These are phyloP conservation scores for Cutaneotrichosporon curvatum DNA, from an alignment of 1,284 basidiomycete genomes.

Conservation along the genomic window DNA sequence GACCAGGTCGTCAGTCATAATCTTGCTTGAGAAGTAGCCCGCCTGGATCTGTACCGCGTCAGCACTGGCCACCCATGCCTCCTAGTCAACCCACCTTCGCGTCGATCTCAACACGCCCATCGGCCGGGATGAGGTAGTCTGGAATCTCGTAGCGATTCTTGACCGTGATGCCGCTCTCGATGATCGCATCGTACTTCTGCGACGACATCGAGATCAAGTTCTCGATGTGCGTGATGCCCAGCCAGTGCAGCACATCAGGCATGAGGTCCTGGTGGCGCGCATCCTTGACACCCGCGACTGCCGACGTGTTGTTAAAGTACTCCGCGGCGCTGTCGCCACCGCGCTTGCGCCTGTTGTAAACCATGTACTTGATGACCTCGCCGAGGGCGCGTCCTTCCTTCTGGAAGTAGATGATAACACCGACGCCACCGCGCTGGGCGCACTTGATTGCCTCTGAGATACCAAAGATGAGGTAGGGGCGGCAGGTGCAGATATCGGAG, in stretches of 20 bases:
- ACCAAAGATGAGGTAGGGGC: slow-evolving; percentile 85
- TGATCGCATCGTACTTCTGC: slow-evolving; percentile 91
- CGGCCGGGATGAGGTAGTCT: slow-evolving; percentile 77
- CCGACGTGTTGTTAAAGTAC: slow-evolving; percentile 90
- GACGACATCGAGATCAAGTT: slow-evolving; percentile 77
- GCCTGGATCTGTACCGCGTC: slow-evolving; percentile 60
- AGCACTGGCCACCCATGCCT: neutral
- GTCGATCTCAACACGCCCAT: slow-evolving; percentile 90
- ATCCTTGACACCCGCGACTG: slow-evolving; percentile 91
- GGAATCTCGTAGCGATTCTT: slow-evolving; percentile 75
- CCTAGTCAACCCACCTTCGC: slow-evolving; percentile 54
- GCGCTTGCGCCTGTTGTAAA: slow-evolving; percentile 92
- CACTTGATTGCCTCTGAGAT: slow-evolving; percentile 86
- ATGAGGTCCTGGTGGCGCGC: slow-evolving; percentile 93
- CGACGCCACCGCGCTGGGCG: slow-evolving; percentile 82
- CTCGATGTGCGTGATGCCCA: slow-evolving; percentile 83
- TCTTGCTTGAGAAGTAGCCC: slow-evolving; percentile 79
- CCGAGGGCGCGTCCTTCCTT: slow-evolving; percentile 80
- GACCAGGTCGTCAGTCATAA: slow-evolving; percentile 63
- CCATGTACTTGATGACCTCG: slow-evolving; percentile 61
- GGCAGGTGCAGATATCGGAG: slow-evolving; percentile 87
- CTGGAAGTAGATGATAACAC: slow-evolving; percentile 87
- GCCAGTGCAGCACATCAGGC: slow-evolving; percentile 91
- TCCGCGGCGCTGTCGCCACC: slow-evolving; percentile 84
- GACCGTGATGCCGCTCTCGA: slow-evolving; percentile 79